Evolutionary conservation across 371 early-diverging fungal species (phyloP).

Genomic region (Gilbertella persicaria): DNA sequence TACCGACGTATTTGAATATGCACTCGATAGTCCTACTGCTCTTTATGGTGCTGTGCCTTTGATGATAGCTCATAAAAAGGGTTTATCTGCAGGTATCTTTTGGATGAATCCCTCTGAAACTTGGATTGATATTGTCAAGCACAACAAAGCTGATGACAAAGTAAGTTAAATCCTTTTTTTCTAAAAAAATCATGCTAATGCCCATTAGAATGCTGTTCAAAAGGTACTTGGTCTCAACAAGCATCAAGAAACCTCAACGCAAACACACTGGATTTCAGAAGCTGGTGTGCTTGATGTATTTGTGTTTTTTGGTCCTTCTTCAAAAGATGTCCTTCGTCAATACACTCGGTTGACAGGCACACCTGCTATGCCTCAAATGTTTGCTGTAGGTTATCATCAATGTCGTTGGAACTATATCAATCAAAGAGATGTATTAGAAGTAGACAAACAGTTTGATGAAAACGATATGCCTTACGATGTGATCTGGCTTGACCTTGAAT

Average conservation of each 20-base stretch:
- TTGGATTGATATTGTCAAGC: slow-evolving; percentile 93
- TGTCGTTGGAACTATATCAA: slow-evolving; percentile 94
- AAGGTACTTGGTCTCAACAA: slow-evolving; percentile 32
- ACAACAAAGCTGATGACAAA: slow-evolving; percentile 17
- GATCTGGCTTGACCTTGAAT: slow-evolving; percentile 95
- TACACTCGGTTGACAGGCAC: slow-evolving; percentile 81
- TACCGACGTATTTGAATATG: slow-evolving; percentile 97
- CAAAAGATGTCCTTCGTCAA: slow-evolving; percentile 71
- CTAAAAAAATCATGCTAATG: not conserved
- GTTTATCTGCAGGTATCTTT: slow-evolving; percentile 72
- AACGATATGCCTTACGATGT: slow-evolving; percentile 92
- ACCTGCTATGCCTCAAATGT: slow-evolving; percentile 85
- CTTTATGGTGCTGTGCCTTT: slow-evolving; percentile 96
- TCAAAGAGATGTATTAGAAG: slow-evolving; percentile 79
- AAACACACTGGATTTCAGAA: slow-evolving; percentile 95
- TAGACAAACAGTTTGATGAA: slow-evolving; percentile 80
- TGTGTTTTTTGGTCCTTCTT: slow-evolving; percentile 83
- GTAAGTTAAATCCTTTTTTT: slow-evolving; percentile 8
- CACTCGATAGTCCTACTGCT: slow-evolving; percentile 90
- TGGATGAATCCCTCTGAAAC: slow-evolving; percentile 96
- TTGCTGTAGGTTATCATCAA: slow-evolving; percentile 93
- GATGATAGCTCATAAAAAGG: slow-evolving; percentile 82
- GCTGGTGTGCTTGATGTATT: slow-evolving; percentile 90
- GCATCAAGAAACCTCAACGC: slow-evolving; percentile 34
- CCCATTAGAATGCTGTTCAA: slow-evolving; percentile 25